phyloP scores from a whole-genome alignment of 306 rosid genomes.

The Sesbania bispinosa region DNA sequence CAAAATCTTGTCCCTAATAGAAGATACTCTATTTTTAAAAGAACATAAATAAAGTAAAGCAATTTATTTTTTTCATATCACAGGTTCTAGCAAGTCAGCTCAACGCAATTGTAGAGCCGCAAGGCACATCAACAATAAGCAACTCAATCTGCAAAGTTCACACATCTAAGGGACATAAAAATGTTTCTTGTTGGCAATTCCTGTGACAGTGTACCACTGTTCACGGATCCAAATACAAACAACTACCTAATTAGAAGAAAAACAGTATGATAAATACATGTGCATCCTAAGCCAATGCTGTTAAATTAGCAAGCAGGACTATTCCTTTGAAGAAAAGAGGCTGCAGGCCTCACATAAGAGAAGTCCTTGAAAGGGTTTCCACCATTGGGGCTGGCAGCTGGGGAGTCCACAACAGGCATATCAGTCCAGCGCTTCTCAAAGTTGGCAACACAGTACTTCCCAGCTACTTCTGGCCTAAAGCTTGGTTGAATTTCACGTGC shows the following conservation, averaged over 20 bases:
- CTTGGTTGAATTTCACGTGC: constrained; percentile 78
- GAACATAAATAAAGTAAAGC: not conserved
- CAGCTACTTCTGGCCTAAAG: constrained; percentile 85
- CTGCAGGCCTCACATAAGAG: constrained; percentile 75
- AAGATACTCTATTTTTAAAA: not conserved
- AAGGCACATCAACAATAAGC: not conserved
- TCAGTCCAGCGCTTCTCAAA: constrained; percentile 95
- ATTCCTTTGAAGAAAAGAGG: constrained; percentile 65
- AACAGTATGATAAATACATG: not conserved
- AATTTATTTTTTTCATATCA: constrained; percentile 13
- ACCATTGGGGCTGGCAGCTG: constrained; percentile 77
- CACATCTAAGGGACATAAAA: no score
- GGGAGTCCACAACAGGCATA: constrained; percentile 83
- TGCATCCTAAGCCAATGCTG: not conserved
- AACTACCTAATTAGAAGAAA: not conserved
- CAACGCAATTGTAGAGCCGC: constrained; percentile 22
- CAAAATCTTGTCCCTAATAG: not conserved
- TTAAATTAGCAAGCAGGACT: constrained; percentile 24
- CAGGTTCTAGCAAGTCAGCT: constrained; percentile 19
- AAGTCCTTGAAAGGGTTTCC: constrained; percentile 78
- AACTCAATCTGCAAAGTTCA: no score
- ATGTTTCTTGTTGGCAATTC: not conserved
- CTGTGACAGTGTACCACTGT: not conserved
- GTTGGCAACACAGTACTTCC: constrained; percentile 84
- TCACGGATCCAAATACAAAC: constrained; percentile 17